Evolutionary conservation across 2,329 filamentous ascomycete genomes (phyloP), one percentile per base, ranked within the genome.

Genomic region (Shiraia bambusicola): DNA sequence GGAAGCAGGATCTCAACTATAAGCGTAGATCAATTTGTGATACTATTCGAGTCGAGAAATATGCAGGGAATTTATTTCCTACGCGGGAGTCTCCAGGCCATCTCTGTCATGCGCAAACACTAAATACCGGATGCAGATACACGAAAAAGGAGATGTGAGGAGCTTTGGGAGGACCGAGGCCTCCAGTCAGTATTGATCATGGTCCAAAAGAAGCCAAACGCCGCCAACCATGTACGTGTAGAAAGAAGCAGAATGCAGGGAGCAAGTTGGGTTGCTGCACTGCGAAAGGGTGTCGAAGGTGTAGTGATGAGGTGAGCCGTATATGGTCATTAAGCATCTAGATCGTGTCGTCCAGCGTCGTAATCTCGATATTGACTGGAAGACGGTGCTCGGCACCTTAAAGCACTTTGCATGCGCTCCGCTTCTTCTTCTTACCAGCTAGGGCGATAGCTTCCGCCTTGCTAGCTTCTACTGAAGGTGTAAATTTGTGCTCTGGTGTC

Each of bases 261-360:
- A 30, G 36, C 36, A 33, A 36, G 28, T 39, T 13, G n/a, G 32
- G 32, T 26, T 28, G 34, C 34, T 22, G 11, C 34, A 12, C 6
- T 12, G 10, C 6, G 26, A n/a, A 16, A 17, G 19, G 16, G 19
- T 34, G 31, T 17, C 24, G 25, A 5, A 34, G 30, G 25, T 15
- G 54, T 56, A 39, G 52, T 49, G 53, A 55, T 61, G 53, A 56
- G 49, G 45, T 44, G 46, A 48, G 44, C 40, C 40, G 44, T 49
- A 37, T 39, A 56, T 60, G 57, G 59, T 64, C 59, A 62, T 67
- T 61, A 66, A 63, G 59, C 62, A 64, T 67, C 59, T 64, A 60
- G 63, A 66, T 66, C 59, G 63, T 64, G 56, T 63, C 63, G 61
- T 66, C 65, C 63, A 65, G 65, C 64, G 62, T 66, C 61, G 61